Conservation (phyloP, 139 green algal genomes). For the Chlorella sp. region DNA sequence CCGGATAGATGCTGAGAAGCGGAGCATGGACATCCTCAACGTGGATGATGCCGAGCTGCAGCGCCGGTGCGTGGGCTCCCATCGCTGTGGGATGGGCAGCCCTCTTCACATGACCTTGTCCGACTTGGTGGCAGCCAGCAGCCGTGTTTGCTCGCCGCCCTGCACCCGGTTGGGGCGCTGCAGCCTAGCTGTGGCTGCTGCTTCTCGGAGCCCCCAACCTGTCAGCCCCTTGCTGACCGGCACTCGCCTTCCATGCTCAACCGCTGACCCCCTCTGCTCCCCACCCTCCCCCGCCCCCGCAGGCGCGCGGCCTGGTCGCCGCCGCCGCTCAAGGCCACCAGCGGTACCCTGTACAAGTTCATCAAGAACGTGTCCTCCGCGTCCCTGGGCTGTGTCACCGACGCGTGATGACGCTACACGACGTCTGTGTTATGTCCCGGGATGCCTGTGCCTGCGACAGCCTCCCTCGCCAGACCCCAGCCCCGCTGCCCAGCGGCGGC, state of each 20-base stretch:
- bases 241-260: background rate
- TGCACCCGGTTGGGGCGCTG: background rate
- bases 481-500: no score
- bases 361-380: slow-evolving; percentile 92
- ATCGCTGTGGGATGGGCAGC: no score
- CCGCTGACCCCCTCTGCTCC: no score
- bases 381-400: slow-evolving; percentile 93
- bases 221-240: background rate
- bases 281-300: background rate
- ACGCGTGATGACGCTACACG: slow-evolving; percentile 62
- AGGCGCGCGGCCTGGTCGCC: slow-evolving; percentile 69
- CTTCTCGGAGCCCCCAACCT: background rate
- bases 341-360: slow-evolving; percentile 98
- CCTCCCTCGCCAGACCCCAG: no score
- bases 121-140: no score
- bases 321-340: slow-evolving; percentile 82
- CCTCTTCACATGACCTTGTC: no score
- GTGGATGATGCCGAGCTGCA: slow-evolving; percentile 80
- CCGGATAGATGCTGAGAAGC: slow-evolving; percentile 85
- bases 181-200: background rate
- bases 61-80: slow-evolving; percentile 36
- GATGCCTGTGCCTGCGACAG: no score
- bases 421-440: no score
- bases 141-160: background rate
- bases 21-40: slow-evolving; percentile 80